Base-by-base conservation (phyloP, 257 asterid genomes). In the Nicotiana tomentosiformis region DNA sequence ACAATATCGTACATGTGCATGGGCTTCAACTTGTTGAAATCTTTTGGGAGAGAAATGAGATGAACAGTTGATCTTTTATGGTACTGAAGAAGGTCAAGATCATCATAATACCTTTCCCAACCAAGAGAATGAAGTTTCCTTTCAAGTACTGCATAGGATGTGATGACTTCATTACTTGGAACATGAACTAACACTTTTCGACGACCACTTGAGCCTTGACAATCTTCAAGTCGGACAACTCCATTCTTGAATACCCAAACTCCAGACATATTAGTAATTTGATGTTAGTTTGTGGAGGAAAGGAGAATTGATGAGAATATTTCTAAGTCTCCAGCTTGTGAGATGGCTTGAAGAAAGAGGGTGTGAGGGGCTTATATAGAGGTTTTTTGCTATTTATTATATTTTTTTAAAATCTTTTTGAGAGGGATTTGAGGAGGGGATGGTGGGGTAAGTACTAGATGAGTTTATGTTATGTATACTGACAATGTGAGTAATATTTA, bases 41-140 rank as follows among this genome's bases (percentile, higher is more conserved):
- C 90, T 60, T 60, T 89, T 0, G 92, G 92, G 32, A 89, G 92
- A 66, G 92, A 89, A 62, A 89, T 89, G 61, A 89, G 92, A 80
- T 89, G 87, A 10, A 87, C 85, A 0, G 92, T 87, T n/a, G 88
- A 87, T 57, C 90, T 79, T 77, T 89, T 89, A 61, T 89, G 92
- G 84, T 84, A 89, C 43, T 89, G 92, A 55, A 87, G 88, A 20
- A 89, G 89, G 9, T 86, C 89, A 8, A 89, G 90, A 60, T 89
- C 92, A 37, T 87, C 90, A 61, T 89, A 86, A 5, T 89, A 89
- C 74, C 92, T 87, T 82, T 89, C 92, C 92, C 92, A 89, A 10
- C 92, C 92, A 12, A 89, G 85, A 0, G 85, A 72, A 4, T 67
- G 6, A 11, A 89, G 67, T 61, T 87, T 89, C 20, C 82, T 81